Conservation (phyloP, 495 filamentous ascomycete genomes). For the Penicillium egyptiacum region DNA sequence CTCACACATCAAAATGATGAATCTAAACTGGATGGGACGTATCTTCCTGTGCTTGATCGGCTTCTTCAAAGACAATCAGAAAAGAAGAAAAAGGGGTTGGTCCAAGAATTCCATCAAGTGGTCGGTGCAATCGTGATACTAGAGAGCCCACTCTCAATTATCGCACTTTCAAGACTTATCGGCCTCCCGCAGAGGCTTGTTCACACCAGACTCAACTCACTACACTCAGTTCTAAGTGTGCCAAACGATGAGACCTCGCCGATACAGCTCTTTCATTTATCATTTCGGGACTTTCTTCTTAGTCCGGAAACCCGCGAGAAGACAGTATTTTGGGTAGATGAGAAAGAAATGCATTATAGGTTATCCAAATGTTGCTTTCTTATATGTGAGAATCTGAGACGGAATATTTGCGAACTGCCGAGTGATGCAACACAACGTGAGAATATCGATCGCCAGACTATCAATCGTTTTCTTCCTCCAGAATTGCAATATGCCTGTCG, state of each 20-base stretch:
- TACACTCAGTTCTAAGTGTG: constrained; percentile 25
- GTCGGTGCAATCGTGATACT: constrained; percentile 22
- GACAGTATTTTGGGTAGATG: constrained; percentile 30
- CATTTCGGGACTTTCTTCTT: constrained; percentile 29
- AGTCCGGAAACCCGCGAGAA: constrained; percentile 3
- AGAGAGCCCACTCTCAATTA: constrained; percentile 16
- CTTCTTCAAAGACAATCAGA: constrained; percentile 11
- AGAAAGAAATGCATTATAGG: constrained; percentile 6
- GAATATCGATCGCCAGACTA: constrained; percentile 24
- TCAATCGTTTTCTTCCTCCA: constrained; percentile 27
- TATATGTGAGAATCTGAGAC: neutral
- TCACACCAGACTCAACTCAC: constrained; percentile 1
- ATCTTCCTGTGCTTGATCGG: constrained; percentile 26
- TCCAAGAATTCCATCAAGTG: constrained; percentile 19
- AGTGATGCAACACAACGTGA: constrained; percentile 16
- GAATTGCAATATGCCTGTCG: constrained; percentile 43
- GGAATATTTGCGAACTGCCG: constrained; percentile 38
- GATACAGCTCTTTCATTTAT: constrained; percentile 17
- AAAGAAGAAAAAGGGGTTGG: neutral
- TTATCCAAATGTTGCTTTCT: neutral
- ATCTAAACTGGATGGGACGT: constrained; percentile 22
- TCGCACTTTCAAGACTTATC: constrained; percentile 17
- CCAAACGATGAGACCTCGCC: constrained; percentile 21
- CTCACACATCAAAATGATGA: constrained; percentile 13
- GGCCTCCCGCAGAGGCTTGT: neutral